Base-by-base conservation (phyloP, 2,329 filamentous ascomycete species). In the Apiospora kogelbergensis region DNA sequence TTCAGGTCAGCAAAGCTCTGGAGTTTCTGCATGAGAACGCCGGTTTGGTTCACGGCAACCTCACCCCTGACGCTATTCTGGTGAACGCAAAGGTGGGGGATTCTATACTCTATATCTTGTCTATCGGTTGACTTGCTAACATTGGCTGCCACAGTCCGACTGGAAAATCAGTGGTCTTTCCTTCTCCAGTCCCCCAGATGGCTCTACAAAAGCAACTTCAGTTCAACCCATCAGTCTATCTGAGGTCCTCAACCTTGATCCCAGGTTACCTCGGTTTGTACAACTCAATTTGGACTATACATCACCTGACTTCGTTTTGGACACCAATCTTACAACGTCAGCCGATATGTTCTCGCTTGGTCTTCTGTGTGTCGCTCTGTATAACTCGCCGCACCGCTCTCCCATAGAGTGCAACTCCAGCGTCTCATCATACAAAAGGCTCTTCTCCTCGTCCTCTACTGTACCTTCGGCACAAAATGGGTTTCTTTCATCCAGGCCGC, bases 161-260 rank as follows among this genome's bases (percentile, higher is more conserved):
- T 99, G 96, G 96, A 99, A 99, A 80, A 93, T 99, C 71, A 95
- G 94, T 74, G 96, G 95, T n/a, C 86, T 99, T 46, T 89, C 92
- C 0, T 99, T 98, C 79, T 93, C 92, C 78, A 93, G 93, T 63
- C 93, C 94, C 17, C 89, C 93, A 65, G 92, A 94, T 74, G 88
- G 89, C 74, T 93, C 92, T 24, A 90, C 89, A 37, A 90, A 92
- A 73, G 85, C 91, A 63, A 92, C 93, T 3, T 91, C 93, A 4
- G 89, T 97, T 65, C 87, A 91, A 53, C 92, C 93, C 11, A 91
- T 98, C 73, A 93, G 90, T 72, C 86, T 98, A 24, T 91, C 92
- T 37, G 94, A 98, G 80, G 90, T 91, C 20, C 85, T 98, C 24
- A 94, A 97, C 78, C 87, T 95, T 76, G 95, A 98, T 75, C 90